phyloP scores from a whole-genome alignment of 1,284 basidiomycete species.

The Cutaneotrichosporon sp. region DNA sequence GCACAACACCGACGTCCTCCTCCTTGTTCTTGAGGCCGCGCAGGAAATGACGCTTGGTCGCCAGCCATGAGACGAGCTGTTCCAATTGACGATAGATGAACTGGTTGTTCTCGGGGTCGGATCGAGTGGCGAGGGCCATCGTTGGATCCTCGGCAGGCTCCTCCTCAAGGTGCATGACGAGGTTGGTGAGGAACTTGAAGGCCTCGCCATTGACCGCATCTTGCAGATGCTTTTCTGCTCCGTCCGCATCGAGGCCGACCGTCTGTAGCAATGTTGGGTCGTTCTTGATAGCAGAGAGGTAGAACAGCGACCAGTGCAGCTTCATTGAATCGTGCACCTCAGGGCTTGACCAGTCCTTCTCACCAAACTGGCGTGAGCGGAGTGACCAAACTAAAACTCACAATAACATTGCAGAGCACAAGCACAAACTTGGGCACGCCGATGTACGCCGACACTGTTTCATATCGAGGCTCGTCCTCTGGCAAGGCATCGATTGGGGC shows the following conservation, averaged over 20 bases:
- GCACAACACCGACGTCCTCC: conserved; percentile 65
- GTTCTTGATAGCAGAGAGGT: conserved; percentile 66
- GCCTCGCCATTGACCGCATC: conserved; percentile 75
- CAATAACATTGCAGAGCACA: conserved; percentile 27
- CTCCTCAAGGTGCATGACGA: conserved; percentile 41
- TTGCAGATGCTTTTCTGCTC: conserved; percentile 74
- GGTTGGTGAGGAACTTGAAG: conserved; percentile 63
- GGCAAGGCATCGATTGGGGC: conserved; percentile 28
- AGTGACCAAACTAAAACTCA: not conserved
- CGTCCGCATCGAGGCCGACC: conserved; percentile 67
- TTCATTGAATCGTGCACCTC: conserved; percentile 71
- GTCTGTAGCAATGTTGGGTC: conserved; percentile 57
- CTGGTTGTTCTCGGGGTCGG: conserved; percentile 36
- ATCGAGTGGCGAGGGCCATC: conserved; percentile 63
- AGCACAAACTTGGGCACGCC: conserved; percentile 35
- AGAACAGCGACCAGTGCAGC: conserved; percentile 81
- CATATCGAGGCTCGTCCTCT: conserved; percentile 22
- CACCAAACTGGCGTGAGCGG: conserved; percentile 27
- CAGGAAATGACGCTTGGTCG: conserved; percentile 76
- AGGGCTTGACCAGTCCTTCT: conserved; percentile 31
- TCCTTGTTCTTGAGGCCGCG: conserved; percentile 85
- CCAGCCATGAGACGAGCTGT: conserved; percentile 65
- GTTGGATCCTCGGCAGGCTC: conserved; percentile 54
- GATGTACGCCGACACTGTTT: conserved; percentile 17
- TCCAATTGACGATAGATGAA: conserved; percentile 66